These are phyloP conservation scores for Zymoseptoria pseudotritici DNA, from an alignment of 2,329 filamentous ascomycete species.

Conservation along the genomic window DNA sequence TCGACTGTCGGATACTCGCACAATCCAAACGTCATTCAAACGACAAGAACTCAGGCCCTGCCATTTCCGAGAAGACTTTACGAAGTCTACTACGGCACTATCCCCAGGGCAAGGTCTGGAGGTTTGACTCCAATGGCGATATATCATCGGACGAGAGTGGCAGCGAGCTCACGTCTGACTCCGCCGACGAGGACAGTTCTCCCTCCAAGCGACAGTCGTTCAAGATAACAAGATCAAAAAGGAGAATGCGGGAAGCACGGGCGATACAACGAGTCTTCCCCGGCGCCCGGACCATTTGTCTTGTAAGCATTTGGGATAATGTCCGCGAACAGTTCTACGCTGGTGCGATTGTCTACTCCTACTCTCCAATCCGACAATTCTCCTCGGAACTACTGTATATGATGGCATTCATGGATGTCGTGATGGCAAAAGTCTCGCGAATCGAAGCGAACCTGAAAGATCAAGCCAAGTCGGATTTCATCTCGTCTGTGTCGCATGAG, in stretches of 20 bases:
- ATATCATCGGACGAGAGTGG: slow-evolving; percentile 8
- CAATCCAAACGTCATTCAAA: slow-evolving; percentile 1
- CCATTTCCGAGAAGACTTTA: slow-evolving; percentile 13
- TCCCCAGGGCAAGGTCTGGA: slow-evolving; percentile 21
- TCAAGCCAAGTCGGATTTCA: slow-evolving; percentile 44
- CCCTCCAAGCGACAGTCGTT: not conserved
- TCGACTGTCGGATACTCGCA: slow-evolving; percentile 6
- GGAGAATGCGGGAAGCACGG: slow-evolving; percentile 3
- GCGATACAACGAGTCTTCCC: slow-evolving; percentile 33
- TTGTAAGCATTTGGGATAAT: slow-evolving; percentile 46
- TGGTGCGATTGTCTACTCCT: slow-evolving; percentile 34
- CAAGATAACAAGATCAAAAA: slow-evolving; percentile 1
- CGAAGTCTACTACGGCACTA: slow-evolving; percentile 18
- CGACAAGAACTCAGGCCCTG: not conserved
- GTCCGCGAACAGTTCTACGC: slow-evolving; percentile 25
- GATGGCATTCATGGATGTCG: slow-evolving; percentile 34
- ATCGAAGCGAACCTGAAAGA: slow-evolving; percentile 33
- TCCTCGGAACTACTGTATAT: slow-evolving; percentile 31
- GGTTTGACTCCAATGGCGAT: slow-evolving; percentile 14
- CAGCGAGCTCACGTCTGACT: not conserved
- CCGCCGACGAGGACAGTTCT: not conserved
- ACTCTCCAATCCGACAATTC: slow-evolving; percentile 35
- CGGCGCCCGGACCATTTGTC: slow-evolving; percentile 38
- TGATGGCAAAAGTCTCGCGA: slow-evolving; percentile 34
- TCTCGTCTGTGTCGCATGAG: slow-evolving; percentile 46